Evolutionary conservation across 139 green algal species (phyloP), one percentile per base, ranked within the genome.

Genomic region (Chlorella sorokiniana): DNA sequence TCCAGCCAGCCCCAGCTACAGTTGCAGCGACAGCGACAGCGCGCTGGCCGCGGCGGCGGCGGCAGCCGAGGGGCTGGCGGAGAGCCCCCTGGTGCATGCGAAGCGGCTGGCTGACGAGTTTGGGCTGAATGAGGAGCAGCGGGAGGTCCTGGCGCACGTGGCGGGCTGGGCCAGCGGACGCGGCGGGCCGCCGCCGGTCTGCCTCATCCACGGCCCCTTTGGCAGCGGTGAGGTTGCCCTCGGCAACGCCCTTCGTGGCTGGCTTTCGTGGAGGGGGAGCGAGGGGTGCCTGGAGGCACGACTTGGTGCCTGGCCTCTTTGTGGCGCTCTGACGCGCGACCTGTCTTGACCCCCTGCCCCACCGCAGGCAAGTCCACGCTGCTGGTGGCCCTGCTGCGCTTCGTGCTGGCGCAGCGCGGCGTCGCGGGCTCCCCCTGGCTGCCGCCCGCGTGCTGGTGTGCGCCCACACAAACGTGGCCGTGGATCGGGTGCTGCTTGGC

Each of bases 401-500:
- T 95, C 73, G 63, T 97, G n/a, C 65, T 89, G 33, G 6, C 33
- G 7, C 56, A 67, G 56, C 67, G 73, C 44, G 27, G 31, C 8
- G n/a, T 40, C 27, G 31, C 79, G 31, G 65, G 77, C 20, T 68
- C n/a, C n/a, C 33, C 74, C 79, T 84, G 7, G 69, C 33, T 14
- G 44, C 31, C 42, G 79, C 63, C 38, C 76, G 93, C 0, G 82
- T 98, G 38, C 89, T 97, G 44, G 85, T 97, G 23, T 88, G 88
- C 0, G 92, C 93, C 0, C 92, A 98, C 88, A 98, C 95, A 40
- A 98, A 98, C 74, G 88, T 93, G 38, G 95, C 95, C 8, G 94
- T 97, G 40, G 95, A 97, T 82, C 88, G 91, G 4, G 83, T 97
- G 29, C 83, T 97, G 63, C 54, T 88, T 33, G 91, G 85, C 8